Percentiles rank a stretch among this genome's conserved stretches.
Conservation (phyloP, 1,284 basidiomycete species). For the Sporisorium reilianum region DNA sequence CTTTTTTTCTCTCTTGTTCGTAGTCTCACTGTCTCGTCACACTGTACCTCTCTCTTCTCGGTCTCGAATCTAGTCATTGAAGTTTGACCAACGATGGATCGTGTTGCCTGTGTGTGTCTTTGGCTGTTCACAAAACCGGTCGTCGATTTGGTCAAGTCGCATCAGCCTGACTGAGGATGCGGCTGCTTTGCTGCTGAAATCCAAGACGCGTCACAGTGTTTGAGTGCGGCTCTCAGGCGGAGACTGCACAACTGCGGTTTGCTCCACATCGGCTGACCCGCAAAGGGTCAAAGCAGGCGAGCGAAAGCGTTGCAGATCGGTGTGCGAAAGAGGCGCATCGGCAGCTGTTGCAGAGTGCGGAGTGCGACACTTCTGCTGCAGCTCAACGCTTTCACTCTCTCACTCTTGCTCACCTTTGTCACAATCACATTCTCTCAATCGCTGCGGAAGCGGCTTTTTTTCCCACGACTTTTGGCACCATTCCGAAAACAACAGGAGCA, state of each 20-base stretch:
- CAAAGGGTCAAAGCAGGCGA: no score
- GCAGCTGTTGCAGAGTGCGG: slow-evolving; percentile 7
- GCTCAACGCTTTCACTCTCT: slow-evolving; percentile 7
- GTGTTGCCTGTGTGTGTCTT: neutral
- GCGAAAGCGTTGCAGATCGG: slow-evolving; percentile 25
- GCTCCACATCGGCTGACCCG: slow-evolving; percentile 17
- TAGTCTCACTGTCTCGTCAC: neutral
- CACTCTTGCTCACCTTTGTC: slow-evolving; percentile 1
- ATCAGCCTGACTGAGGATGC: no score
- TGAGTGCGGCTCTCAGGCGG: no score
- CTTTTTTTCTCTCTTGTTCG: neutral
- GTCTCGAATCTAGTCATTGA: neutral
- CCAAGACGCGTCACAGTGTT: no score
- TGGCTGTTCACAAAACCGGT: no score
- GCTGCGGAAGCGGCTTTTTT: neutral
- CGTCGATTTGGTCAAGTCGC: no score
- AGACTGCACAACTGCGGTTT: no score
- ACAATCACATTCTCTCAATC: neutral
- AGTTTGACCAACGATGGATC: neutral
- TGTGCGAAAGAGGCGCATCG: slow-evolving; percentile 7
- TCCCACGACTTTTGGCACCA: no score
- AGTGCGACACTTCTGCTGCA: slow-evolving; percentile 4
- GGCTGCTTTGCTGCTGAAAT: no score
- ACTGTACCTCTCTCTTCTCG: neutral
- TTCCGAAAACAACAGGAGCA: no score